Conservation (phyloP, 257 asterid genomes). For the Linaria vulgaris region DNA sequence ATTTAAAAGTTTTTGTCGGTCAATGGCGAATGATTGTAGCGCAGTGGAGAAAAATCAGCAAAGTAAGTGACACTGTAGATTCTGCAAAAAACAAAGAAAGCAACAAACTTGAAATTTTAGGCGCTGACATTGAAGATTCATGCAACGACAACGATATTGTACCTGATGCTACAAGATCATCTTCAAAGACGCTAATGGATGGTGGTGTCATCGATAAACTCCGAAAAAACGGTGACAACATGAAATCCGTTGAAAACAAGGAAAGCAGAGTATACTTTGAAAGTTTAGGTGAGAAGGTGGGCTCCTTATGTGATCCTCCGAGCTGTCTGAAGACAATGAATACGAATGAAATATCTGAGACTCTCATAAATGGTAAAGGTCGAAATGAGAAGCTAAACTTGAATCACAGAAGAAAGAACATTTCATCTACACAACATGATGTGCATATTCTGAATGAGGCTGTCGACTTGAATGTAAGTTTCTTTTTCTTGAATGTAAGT, state of each 20-base stretch:
- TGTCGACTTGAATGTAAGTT: slow-evolving; percentile 30
- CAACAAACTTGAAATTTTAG: too few species aligned
- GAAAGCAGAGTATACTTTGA: neutral
- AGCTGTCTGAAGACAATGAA: slow-evolving; percentile 19
- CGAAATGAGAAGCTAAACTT: slow-evolving; percentile 21
- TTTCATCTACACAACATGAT: too few species aligned
- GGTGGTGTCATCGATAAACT: neutral
- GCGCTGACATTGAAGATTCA: too few species aligned
- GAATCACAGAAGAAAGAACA: slow-evolving; percentile 9
- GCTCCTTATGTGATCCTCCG: slow-evolving; percentile 17
- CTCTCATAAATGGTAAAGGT: slow-evolving; percentile 18
- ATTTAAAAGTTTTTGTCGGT: slow-evolving; percentile 10
- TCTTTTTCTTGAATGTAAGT: too few species aligned
- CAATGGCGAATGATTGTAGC: neutral
- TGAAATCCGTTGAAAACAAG: neutral
- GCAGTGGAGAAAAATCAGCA: neutral
- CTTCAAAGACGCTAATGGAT: neutral
- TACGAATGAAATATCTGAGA: neutral
- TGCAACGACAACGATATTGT: too few species aligned
- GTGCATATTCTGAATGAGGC: too few species aligned
- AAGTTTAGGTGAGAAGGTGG: slow-evolving; percentile 3
- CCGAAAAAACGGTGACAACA: neutral
- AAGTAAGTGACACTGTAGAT: neutral
- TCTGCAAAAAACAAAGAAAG: too few species aligned
- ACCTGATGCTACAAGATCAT: too few species aligned